Base-by-base conservation (phyloP, 164 flowering plant species). In the Taxillus chinensis region DNA sequence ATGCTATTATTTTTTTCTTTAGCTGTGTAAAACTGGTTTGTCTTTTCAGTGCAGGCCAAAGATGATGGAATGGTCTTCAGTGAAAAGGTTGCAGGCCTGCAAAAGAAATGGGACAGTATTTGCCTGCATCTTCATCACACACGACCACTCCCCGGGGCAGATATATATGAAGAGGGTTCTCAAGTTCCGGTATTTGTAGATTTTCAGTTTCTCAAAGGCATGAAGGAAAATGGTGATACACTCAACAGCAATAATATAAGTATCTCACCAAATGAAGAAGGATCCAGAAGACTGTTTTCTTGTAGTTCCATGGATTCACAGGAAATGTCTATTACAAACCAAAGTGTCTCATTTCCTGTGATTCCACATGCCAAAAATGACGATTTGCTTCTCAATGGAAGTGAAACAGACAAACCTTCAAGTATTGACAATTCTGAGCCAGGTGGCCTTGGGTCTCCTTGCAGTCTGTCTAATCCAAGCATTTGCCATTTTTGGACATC, bases 41-140 rank as follows among this genome's bases (percentile, higher is more conserved):
- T 77, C 68, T 72, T 67, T 85, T 75, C 90, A 82, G 90, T 82
- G 89, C 96, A 88, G 97, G 83, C 85, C 77, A 80, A 71, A 78
- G 83, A 86, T 62, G 89, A 78, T 77, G 73, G 77, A 56, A 38
- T 73, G 65, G 60, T 68, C 46, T 60, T 81, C 69, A 73, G 69
- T 74, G 70, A 76, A 52, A 77, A 69, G 73, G 64, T 83, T 54
- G 37, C 65, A 59, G 83, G 67, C 3, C 48, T 86, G 63, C 86
- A 83, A 62, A 85, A 68, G 74, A 92, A 85, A 71, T 84, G 91
- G 90, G 73, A 70, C 58, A 79, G 76, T 61, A 71, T 72, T n/a
- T 86, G 93, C 64, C 87, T 72, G 59, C 75, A 66, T 39, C 77
- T 75, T 68, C 83, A 83, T 62, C 77, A 72, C 15, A 56, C 52